phyloP scores from a whole-genome alignment of 2,329 filamentous ascomycete species.

The Leptodontidium sp. region DNA sequence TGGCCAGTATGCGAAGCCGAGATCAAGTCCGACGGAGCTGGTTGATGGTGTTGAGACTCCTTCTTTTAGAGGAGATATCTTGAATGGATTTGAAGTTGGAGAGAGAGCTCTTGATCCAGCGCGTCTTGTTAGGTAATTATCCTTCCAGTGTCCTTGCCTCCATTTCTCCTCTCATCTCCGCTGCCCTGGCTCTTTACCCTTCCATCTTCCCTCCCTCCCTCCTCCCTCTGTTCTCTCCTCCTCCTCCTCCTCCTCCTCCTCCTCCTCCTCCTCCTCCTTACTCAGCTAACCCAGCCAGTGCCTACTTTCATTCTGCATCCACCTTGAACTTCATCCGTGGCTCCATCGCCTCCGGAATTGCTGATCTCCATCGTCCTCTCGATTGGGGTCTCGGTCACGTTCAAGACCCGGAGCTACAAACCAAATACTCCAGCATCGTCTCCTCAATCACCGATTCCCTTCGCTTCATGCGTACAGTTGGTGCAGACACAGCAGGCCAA shows the following conservation, averaged over 20 bases:
- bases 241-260: not conserved
- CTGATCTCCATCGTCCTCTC: slow-evolving; percentile 90
- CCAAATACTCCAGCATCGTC: slow-evolving; percentile 87
- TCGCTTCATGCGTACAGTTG: slow-evolving; percentile 93
- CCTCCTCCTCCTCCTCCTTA: not conserved
- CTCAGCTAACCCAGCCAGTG: slow-evolving; percentile 56
- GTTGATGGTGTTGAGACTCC: slow-evolving; percentile 82
- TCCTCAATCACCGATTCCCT: slow-evolving; percentile 88
- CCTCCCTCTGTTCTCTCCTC: not conserved
- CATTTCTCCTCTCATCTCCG: not conserved
- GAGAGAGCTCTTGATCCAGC: slow-evolving; percentile 82
- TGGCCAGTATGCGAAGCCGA: slow-evolving; percentile 95
- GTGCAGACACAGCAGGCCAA: slow-evolving; percentile 83
- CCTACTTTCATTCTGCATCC: slow-evolving; percentile 94
- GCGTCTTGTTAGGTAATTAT: slow-evolving; percentile 73
- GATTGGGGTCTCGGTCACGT: slow-evolving; percentile 97
- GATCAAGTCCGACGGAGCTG: slow-evolving; percentile 86
- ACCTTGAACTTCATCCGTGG: slow-evolving; percentile 93
- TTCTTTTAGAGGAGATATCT: slow-evolving; percentile 93
- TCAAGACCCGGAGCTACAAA: slow-evolving; percentile 80
- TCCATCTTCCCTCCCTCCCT: not conserved
- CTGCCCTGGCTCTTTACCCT: too few species aligned
- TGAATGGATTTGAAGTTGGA: slow-evolving; percentile 85
- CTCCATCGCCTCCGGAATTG: slow-evolving; percentile 85
- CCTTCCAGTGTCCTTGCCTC: not conserved